Base-by-base conservation (phyloP, 257 asterid species). In the Cynanchum wilfordii region DNA sequence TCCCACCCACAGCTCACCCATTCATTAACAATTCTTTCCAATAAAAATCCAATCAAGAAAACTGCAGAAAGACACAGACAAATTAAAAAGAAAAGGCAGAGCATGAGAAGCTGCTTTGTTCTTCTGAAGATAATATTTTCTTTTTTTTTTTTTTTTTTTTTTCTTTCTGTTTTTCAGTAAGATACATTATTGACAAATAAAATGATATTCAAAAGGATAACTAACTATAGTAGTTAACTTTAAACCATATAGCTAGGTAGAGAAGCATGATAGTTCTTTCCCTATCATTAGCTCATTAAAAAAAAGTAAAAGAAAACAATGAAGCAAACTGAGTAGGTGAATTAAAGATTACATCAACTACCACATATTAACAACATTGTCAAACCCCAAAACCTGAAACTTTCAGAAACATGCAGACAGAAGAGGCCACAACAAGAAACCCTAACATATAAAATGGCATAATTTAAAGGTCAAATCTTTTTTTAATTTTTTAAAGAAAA, bases 1-100 rank as follows among this genome's bases (percentile, higher is more conserved):
- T 49, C 69, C 84, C 87, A 78, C 68, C 54, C 64, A 73, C 33
- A 49, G 42, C 68, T 16, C 40, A 13, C 72, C 38, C 74, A 66
- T 71, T 33, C 52, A 73, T 49, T 51, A 42, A 42, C 47, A 7
- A 42, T 42, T 52, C 51, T 73, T 66, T 16, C 76, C 73, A 76
- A 38, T 24, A 66, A 63, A 63, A 50, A 52, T 33, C 76, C 74
- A 73, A 69, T 3, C 59, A 69, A 16, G 73, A 36, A 79, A 75
- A 69, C 29, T 16, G 51, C 63, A 49, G 69, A 30, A 58, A 57
- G 75, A 20, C 76, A 38, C n/a, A 66, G 70, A 64, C 72, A 67
- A 40, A 16, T 40, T 36, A 58, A 67, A 29, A 67, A 29, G 17
- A 47, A n/a, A 50, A 40, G 44, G 44, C 45, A 63, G 67, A 20